Evolutionary conservation across 176 grass and related monocot genomes (phyloP).

Genomic region (Triticum monococcum): DNA sequence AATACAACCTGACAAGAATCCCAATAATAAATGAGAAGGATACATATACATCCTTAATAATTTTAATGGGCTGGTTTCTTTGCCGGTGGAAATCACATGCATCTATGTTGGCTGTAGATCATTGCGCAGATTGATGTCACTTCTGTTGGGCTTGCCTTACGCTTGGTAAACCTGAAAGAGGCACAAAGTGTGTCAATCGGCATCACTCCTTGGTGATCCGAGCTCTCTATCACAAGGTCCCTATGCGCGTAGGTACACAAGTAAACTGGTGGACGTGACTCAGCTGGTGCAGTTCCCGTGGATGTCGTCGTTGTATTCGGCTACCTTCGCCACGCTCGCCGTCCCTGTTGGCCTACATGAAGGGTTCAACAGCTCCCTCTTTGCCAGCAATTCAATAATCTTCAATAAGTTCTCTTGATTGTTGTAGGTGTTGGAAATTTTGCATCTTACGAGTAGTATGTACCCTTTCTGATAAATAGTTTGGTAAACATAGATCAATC

Average conservation of each 20-base stretch:
- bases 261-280: constrained; percentile 67
- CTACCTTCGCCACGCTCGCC: constrained; percentile 38
- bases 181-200: no score
- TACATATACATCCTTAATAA: no score
- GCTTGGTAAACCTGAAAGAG: no score
- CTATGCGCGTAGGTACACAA: constrained; percentile 53
- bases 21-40: no score
- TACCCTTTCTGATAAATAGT: not conserved
- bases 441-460: not conserved
- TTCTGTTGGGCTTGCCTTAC: no score
- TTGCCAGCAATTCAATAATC: constrained; percentile 63
- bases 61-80: no score
- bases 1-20: no score
- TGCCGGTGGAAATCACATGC: no score
- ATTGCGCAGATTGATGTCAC: no score
- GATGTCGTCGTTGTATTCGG: no score
- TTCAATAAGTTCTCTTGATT: not conserved
- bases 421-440: not conserved
- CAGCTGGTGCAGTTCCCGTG: no score
- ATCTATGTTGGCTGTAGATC: no score
- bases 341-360: constrained; percentile 60
- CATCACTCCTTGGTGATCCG: constrained; percentile 17
- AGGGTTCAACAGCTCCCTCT: constrained; percentile 58
- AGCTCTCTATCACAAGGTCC: constrained; percentile 24
- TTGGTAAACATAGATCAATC: constrained; percentile 7